Base-by-base conservation (phyloP, 306 rosid genomes). In the Prunus campanulata region DNA sequence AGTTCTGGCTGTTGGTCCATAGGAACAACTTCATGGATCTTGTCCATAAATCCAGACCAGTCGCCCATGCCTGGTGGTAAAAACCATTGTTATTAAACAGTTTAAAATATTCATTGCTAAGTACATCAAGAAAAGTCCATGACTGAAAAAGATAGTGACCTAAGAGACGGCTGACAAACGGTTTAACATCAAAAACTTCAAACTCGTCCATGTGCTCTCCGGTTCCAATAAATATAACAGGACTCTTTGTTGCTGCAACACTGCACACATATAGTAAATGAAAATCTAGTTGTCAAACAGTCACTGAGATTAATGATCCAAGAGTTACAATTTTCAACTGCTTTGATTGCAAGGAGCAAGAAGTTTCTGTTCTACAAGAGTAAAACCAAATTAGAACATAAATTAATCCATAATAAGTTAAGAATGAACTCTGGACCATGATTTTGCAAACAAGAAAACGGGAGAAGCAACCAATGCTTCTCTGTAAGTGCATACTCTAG, bases 201-300 rank as follows among this genome's bases (percentile, higher is more conserved):
- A 93, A 93, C 87, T 93, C 98, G 74, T 91, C 98, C 93, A 90
- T 91, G 76, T 93, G 96, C 73, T 93, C 98, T 86, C 95, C 98
- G 12, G 96, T 93, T 82, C 96, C 98, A 50, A 93, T 90, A 78
- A 90, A 91, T 77, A 89, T 93, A 57, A 93, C 95, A 54, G 98
- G 98, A 82, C 98, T 93, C 89, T 91, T 93, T 75, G 98, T 91
- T 74, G 98, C 98, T 0, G 98, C 98, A 65, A 93, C 96, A 78
- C 66, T 62, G 42, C 44, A 25, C 14, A 59, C 16, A 59, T 59
- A 59, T 14, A 6, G 9, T 5, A 62, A 62, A 62, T 5, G 19
- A 62, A 27, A 62, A 29, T 62, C 66, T 6, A 27, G 12, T 62
- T 15, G 4, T 62, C 66, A 29, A 27, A 29, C 10, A 62, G 11